These are phyloP conservation scores for Tylopilus subfusipes DNA, from an alignment of 768 basidiomycete genomes.

Conservation along the genomic window DNA sequence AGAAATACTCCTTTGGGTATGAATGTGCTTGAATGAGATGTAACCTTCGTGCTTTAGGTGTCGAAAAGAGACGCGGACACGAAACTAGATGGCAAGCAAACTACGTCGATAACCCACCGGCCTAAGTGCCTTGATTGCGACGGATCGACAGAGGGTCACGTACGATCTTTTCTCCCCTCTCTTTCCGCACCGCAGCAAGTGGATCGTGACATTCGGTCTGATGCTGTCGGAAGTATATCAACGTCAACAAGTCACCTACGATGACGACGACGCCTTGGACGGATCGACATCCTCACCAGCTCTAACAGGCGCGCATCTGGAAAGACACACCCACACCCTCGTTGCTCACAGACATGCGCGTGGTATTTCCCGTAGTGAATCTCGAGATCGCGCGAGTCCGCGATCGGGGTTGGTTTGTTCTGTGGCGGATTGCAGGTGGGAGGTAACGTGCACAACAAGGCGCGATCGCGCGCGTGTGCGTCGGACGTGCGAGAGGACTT, in stretches of 20 bases:
- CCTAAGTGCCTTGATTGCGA: constrained; percentile 1
- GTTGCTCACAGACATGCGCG: constrained; percentile 74
- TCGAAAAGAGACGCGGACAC: constrained; percentile 59
- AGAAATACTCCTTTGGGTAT: constrained; percentile 89
- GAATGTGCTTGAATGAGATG: constrained; percentile 81
- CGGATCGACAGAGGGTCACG: constrained; percentile 15
- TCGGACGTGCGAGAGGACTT: constrained; percentile 33
- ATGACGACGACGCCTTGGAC: constrained; percentile 2
- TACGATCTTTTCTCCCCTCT: constrained; percentile 85
- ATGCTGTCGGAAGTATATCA: constrained; percentile 43
- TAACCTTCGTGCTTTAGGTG: constrained; percentile 71
- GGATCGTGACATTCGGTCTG: constrained; percentile 89
- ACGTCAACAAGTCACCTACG: constrained; percentile 1
- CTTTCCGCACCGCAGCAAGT: constrained; percentile 68
- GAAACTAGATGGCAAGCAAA: constrained; percentile 74
- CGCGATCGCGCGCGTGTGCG: constrained; percentile 28
- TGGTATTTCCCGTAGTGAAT: constrained; percentile 81
- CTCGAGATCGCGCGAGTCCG: constrained; percentile 68
- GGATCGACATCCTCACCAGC: constrained; percentile 51
- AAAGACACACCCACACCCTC: constrained; percentile 75
- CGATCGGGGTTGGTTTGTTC: constrained; percentile 56
- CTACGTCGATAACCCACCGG: constrained; percentile 32
- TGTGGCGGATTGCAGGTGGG: constrained; percentile 72
- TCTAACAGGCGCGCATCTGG: constrained; percentile 77
- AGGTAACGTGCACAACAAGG: constrained; percentile 68